Evolutionary conservation across 441 rosid genomes (phyloP).

Genomic region (Kokia cookei): DNA sequence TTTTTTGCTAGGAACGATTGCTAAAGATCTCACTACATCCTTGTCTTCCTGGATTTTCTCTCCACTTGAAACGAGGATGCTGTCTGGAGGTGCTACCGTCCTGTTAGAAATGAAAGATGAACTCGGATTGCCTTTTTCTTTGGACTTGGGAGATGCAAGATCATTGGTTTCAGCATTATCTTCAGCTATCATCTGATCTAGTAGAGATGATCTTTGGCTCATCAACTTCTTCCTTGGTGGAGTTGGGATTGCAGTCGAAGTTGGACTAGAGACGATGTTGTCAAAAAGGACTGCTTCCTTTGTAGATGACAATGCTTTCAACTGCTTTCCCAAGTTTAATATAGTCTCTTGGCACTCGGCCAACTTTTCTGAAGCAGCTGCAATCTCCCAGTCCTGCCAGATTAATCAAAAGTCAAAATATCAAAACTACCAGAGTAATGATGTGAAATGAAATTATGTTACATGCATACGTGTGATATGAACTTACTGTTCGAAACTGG

Average conservation of each 20-base stretch:
- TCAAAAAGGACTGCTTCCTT: constrained; percentile 48
- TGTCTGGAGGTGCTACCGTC: constrained; percentile 36
- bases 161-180: constrained; percentile 30
- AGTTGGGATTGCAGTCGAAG: constrained; percentile 6
- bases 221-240: constrained; percentile 32
- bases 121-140: constrained; percentile 9
- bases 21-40: constrained; percentile 25
- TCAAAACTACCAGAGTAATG: not conserved
- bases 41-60: constrained; percentile 20
- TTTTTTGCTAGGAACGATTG: constrained; percentile 59
- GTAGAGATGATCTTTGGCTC: constrained; percentile 61
- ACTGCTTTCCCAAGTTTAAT: constrained; percentile 73
- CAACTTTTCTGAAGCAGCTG: constrained; percentile 85
- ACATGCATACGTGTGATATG: not conserved
- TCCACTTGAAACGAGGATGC: constrained; percentile 28
- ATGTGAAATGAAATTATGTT: not conserved
- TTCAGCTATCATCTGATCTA: constrained; percentile 82
- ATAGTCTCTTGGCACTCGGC: constrained; percentile 96
- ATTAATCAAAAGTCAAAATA: constrained; percentile 4
- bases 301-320: constrained; percentile 68
- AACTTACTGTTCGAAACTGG: constrained; percentile 64
- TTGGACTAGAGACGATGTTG: constrained; percentile 25
- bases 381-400: constrained; percentile 73
- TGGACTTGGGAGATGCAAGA: constrained; percentile 18
- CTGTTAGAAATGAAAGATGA: constrained; percentile 22